Evolutionary conservation across 2,329 filamentous ascomycete species (phyloP).

Genomic region (Cercospora janseana): DNA sequence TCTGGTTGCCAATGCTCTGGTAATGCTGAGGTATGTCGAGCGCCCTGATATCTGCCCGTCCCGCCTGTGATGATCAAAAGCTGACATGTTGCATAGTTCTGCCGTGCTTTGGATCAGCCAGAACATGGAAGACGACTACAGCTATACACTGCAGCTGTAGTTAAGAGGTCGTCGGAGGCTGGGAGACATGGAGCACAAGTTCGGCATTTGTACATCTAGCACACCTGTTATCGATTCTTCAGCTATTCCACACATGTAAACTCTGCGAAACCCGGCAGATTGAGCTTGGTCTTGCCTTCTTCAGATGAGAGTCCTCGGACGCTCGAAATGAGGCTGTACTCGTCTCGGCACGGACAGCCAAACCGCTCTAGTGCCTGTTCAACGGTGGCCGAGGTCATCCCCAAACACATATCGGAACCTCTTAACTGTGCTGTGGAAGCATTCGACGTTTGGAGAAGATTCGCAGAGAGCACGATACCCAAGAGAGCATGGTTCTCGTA

Average conservation of each 20-base stretch:
- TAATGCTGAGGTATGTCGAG: slow-evolving; percentile 63
- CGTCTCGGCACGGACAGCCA: too few species aligned
- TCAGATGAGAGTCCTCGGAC: too few species aligned
- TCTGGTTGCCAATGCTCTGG: slow-evolving; percentile 61
- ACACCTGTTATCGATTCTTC: neutral
- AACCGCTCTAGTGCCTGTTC: too few species aligned
- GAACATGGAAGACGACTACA: slow-evolving; percentile 72
- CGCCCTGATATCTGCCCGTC: neutral
- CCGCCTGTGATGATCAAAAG: slow-evolving; percentile 9
- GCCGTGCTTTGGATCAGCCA: slow-evolving; percentile 67
- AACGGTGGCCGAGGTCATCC: too few species aligned
- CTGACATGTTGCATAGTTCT: slow-evolving; percentile 48
- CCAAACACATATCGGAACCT: too few species aligned
- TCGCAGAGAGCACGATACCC: too few species aligned
- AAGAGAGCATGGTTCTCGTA: too few species aligned
- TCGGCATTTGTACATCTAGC: neutral
- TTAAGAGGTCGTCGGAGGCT: neutral
- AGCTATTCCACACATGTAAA: neutral
- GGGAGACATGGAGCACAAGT: too few species aligned
- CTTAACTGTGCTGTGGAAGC: too few species aligned
- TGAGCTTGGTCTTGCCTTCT: neutral
- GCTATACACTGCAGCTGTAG: slow-evolving; percentile 64
- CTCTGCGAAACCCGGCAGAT: neutral
- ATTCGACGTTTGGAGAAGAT: too few species aligned
- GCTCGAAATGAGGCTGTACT: too few species aligned